Percentiles rank a stretch among this genome's conserved stretches.
Conservation (phyloP, 768 basidiomycete genomes). For the Pisolithus marmoratus region DNA sequence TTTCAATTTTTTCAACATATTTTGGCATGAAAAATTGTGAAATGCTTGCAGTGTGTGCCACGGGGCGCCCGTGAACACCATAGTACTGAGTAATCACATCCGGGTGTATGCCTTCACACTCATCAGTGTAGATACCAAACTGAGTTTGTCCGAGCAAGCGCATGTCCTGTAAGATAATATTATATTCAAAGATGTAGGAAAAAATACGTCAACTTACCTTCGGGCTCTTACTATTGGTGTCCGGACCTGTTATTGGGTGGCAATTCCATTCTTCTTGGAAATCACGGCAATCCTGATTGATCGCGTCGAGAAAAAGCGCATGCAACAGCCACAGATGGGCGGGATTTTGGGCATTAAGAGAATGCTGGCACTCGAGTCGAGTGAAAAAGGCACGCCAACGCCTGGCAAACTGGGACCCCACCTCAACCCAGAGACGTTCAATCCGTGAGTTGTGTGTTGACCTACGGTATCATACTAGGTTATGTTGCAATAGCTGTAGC, state of each 20-base stretch:
- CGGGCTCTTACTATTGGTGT: slow-evolving; percentile 9
- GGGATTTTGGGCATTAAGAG: slow-evolving; percentile 15
- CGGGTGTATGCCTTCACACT: too few relatives aligned
- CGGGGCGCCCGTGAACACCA: too few relatives aligned
- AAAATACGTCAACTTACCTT: slow-evolving; percentile 1
- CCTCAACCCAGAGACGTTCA: slow-evolving; percentile 25
- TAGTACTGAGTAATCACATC: too few relatives aligned
- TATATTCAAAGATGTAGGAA: background rate
- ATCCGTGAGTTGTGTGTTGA: slow-evolving; percentile 23
- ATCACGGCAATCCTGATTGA: background rate
- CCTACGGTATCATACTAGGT: slow-evolving; percentile 1
- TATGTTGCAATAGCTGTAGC: background rate
- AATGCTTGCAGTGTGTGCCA: too few relatives aligned
- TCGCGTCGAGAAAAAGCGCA: background rate
- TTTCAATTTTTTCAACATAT: too few relatives aligned
- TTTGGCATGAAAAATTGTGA: too few relatives aligned
- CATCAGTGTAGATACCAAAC: too few relatives aligned
- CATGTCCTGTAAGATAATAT: slow-evolving; percentile 3
- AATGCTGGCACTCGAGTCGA: slow-evolving; percentile 15
- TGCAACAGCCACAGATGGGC: slow-evolving; percentile 9
- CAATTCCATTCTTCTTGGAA: slow-evolving; percentile 1
- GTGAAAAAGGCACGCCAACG: slow-evolving; percentile 24
- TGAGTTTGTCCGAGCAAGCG: slow-evolving; percentile 13
- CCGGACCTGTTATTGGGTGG: background rate
- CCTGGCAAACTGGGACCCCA: slow-evolving; percentile 19